phyloP scores from a whole-genome alignment of 108 stramenopile genomes.

The Thalassiosira profunda region DNA sequence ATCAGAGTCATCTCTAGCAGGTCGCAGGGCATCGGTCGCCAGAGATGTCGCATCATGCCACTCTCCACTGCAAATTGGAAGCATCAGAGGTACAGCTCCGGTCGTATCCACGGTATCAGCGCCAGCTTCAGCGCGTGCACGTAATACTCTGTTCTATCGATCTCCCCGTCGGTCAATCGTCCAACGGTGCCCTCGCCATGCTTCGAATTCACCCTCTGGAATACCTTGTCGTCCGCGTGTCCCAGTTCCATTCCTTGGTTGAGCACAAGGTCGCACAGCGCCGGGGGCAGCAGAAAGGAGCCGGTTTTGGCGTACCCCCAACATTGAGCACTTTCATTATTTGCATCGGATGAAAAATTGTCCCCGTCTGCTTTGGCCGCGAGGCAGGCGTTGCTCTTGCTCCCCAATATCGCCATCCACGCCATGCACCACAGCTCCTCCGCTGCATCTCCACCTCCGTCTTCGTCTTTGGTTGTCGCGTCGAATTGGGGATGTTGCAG shows the following conservation, averaged over 20 bases:
- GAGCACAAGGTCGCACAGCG: constrained; percentile 60
- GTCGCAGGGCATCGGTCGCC: no score
- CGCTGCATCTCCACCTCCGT: no score
- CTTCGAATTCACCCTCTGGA: constrained; percentile 74
- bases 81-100: constrained; percentile 60
- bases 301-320: constrained; percentile 76
- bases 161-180: constrained; percentile 78
- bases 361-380: constrained; percentile 13
- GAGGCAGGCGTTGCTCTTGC: constrained; percentile 19
- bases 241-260: constrained; percentile 91
- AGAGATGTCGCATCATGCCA: no score
- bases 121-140: constrained; percentile 88
- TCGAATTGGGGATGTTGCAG: background rate
- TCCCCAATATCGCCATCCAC: constrained; percentile 91
- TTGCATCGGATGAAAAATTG: background rate
- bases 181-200: constrained; percentile 88
- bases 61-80: no score
- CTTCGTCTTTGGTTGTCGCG: background rate
- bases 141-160: constrained; percentile 88
- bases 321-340: constrained; percentile 10
- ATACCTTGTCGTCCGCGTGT: constrained; percentile 89
- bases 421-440: constrained; percentile 89
- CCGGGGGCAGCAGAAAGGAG: constrained; percentile 81
- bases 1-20: no score
- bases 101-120: constrained; percentile 82